These are phyloP conservation scores for Phialophora tarda DNA, from an alignment of 2,329 filamentous ascomycete species.

Conservation along the genomic window DNA sequence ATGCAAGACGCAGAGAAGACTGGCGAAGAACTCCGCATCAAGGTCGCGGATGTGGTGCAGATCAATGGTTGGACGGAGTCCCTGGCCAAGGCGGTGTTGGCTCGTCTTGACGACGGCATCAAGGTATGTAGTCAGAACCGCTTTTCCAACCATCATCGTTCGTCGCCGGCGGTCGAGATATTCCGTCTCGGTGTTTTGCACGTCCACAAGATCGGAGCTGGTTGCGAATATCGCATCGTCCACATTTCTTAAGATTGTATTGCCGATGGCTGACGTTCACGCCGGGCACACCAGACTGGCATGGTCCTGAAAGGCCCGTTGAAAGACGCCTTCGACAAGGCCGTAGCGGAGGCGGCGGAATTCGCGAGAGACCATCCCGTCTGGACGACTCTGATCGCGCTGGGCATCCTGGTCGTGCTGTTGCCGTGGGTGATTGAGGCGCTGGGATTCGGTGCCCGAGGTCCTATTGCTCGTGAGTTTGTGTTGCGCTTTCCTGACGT, in stretches of 20 bases:
- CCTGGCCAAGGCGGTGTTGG: neutral
- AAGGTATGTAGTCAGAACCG: neutral
- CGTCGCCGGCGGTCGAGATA: too few species aligned
- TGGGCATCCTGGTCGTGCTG: constrained; percentile 40
- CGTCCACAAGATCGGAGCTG: neutral
- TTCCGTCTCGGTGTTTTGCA: neutral
- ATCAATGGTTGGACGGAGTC: constrained; percentile 25
- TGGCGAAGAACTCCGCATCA: constrained; percentile 2
- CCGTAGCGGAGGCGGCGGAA: constrained; percentile 31
- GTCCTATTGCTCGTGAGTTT: constrained; percentile 37
- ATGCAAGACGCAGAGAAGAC: constrained; percentile 12
- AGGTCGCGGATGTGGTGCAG: constrained; percentile 7
- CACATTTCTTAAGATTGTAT: neutral
- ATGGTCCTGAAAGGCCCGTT: neutral
- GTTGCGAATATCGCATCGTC: neutral
- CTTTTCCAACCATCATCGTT: neutral
- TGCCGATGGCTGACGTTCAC: neutral
- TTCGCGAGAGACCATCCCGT: constrained; percentile 41
- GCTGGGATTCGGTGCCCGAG: constrained; percentile 42
- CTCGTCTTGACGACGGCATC: neutral
- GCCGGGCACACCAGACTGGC: neutral
- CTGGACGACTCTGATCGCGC: constrained; percentile 40
- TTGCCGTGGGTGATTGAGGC: constrained; percentile 41
- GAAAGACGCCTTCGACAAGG: constrained; percentile 17
- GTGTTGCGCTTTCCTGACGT: neutral